phyloP scores from a whole-genome alignment of 139 green algal species.

The Picochlorum sp. region DNA sequence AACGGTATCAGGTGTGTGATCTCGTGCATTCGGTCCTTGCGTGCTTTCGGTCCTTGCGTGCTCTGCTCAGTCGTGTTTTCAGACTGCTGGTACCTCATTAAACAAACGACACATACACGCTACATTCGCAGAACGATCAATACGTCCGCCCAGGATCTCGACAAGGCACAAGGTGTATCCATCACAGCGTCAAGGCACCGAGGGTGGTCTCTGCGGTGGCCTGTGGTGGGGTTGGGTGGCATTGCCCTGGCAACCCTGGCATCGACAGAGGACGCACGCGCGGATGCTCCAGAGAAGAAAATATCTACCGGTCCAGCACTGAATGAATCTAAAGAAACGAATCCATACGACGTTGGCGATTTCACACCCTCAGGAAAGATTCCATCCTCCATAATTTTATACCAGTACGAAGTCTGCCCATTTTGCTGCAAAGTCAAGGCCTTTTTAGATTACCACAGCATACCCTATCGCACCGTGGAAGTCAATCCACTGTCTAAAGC shows the following conservation, averaged over 20 bases:
- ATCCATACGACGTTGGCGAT: neutral
- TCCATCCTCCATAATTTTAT: slow-evolving; percentile 51
- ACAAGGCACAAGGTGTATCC: too few relatives aligned
- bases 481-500: slow-evolving; percentile 92
- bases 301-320: too few relatives aligned
- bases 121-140: too few relatives aligned
- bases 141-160: too few relatives aligned
- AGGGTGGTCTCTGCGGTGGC: neutral
- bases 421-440: slow-evolving; percentile 99
- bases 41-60: too few relatives aligned
- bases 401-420: slow-evolving; percentile 95
- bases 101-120: too few relatives aligned
- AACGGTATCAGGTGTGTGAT: too few relatives aligned
- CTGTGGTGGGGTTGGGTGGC: neutral
- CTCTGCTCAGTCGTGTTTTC: too few relatives aligned
- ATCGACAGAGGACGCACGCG: neutral
- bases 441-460: slow-evolving; percentile 86
- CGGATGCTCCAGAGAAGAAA: neutral
- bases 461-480: slow-evolving; percentile 86
- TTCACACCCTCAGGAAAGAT: slow-evolving; percentile 1
- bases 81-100: too few relatives aligned
- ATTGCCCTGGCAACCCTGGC: neutral
- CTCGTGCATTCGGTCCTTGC: too few relatives aligned
- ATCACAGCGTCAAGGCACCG: too few relatives aligned
- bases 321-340: neutral